Conservation (phyloP, 2,329 filamentous ascomycete species). For the Aspergillus carbonarius region DNA sequence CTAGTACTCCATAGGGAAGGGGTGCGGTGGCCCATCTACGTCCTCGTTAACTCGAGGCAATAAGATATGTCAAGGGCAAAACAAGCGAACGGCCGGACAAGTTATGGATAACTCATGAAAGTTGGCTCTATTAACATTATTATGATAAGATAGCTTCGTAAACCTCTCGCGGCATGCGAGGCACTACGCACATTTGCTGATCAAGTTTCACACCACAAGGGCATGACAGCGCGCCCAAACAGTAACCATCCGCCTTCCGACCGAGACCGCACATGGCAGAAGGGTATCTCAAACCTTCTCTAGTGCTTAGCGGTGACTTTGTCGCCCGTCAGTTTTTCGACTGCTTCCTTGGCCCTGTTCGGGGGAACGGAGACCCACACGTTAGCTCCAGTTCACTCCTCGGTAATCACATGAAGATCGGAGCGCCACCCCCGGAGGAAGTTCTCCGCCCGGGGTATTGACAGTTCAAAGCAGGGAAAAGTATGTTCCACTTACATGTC, state of each 20-base stretch:
- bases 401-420: conserved; percentile 29
- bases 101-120: not conserved
- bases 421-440: conserved; percentile 1
- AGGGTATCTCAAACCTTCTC: conserved; percentile 44
- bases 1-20: no score
- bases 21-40: no score
- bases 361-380: conserved; percentile 27
- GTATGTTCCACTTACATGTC: conserved; percentile 72
- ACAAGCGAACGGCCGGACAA: no score
- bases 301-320: conserved; percentile 65
- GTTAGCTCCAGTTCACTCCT: conserved; percentile 28
- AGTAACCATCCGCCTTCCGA: not conserved
- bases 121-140: conserved; percentile 2
- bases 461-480: not conserved
- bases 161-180: not conserved
- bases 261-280: conserved; percentile 26
- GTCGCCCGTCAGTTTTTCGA: conserved; percentile 65
- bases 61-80: no score
- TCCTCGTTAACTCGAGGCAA: no score
- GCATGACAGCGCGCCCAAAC: not conserved
- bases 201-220: not conserved
- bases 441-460: not conserved
- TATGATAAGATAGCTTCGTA: not conserved
- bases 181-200: not conserved
- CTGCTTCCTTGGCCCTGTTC: conserved; percentile 62